Evolutionary conservation across 1,139 yeast genomes (phyloP).

Genomic region (Suhomyces anneliseae): DNA sequence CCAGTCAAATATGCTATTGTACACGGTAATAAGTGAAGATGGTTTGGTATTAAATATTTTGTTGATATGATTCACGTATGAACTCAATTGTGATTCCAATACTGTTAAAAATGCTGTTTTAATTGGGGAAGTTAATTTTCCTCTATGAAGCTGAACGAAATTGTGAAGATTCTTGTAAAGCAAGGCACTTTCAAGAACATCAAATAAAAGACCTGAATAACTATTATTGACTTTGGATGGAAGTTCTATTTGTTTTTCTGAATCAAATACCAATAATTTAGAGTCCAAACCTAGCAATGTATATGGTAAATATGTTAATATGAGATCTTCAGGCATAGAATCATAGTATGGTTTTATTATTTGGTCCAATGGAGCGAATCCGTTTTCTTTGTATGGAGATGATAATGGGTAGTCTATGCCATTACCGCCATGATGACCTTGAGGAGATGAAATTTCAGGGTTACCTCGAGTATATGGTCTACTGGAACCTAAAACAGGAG

Average conservation of each 20-base stretch:
- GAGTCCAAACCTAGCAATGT: constrained; percentile 76
- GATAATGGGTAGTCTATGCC: constrained; percentile 6
- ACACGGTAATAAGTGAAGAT: constrained; percentile 39
- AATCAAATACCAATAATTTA: constrained; percentile 51
- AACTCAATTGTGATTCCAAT: constrained; percentile 50
- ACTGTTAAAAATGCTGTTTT: constrained; percentile 65
- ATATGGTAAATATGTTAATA: constrained; percentile 61
- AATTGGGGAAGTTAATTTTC: constrained; percentile 48
- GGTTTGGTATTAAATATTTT: constrained; percentile 41
- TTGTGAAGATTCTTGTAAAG: constrained; percentile 51
- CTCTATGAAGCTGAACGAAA: constrained; percentile 30
- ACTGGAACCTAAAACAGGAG: constrained; percentile 3
- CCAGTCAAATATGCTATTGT: constrained; percentile 49
- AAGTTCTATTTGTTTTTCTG: constrained; percentile 32
- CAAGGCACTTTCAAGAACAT: constrained; percentile 72
- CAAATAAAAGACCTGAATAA: constrained; percentile 55
- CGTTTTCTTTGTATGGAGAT: constrained; percentile 6
- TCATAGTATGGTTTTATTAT: constrained; percentile 35
- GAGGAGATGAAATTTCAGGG: background rate
- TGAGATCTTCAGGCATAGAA: constrained; percentile 45
- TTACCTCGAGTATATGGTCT: constrained; percentile 7
- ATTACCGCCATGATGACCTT: background rate
- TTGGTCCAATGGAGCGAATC: constrained; percentile 11
- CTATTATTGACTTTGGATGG: constrained; percentile 60
- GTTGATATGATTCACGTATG: constrained; percentile 59